Evolutionary conservation across 192 early-diverging fungal species (phyloP).

Genomic region (Backusella morwellensis): DNA sequence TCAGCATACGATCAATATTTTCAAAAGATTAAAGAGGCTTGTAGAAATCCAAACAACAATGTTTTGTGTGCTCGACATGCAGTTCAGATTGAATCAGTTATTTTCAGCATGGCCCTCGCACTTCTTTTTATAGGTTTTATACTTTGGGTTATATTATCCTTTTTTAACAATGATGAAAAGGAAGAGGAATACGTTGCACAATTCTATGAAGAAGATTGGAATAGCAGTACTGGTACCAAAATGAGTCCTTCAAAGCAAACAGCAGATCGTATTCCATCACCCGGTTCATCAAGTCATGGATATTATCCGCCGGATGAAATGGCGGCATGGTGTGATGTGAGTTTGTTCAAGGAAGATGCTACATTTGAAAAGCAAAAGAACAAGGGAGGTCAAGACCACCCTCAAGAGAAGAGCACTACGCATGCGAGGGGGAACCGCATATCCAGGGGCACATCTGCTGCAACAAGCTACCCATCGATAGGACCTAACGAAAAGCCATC

Average conservation of each 20-base stretch:
- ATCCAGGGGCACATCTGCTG: not conserved
- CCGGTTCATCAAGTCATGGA: not conserved
- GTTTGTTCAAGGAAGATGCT: not conserved
- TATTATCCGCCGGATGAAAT: conserved; percentile 1
- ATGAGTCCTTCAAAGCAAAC: too few species aligned
- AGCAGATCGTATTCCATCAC: not conserved
- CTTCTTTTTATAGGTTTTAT: conserved; percentile 6
- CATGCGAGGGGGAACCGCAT: not conserved
- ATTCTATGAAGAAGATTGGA: not conserved
- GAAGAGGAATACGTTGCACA: not conserved
- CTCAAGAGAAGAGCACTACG: not conserved
- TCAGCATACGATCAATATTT: conserved; percentile 8
- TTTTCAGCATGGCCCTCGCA: not conserved
- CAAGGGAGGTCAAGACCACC: not conserved
- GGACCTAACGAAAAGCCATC: conserved; percentile 5
- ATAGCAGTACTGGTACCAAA: not conserved
- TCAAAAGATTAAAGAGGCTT: conserved; percentile 10
- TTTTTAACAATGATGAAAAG: conserved; percentile 1
- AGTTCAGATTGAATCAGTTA: conserved; percentile 11
- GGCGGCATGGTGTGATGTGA: conserved; percentile 4
- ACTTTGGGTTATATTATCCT: not conserved
- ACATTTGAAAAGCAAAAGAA: not conserved
- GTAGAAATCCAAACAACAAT: conserved; percentile 7
- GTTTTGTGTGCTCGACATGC: conserved; percentile 8
- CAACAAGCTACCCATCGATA: not conserved